These are phyloP conservation scores for Apiospora malaysiana DNA, from an alignment of 2,329 filamentous ascomycete genomes.

Conservation along the genomic window DNA sequence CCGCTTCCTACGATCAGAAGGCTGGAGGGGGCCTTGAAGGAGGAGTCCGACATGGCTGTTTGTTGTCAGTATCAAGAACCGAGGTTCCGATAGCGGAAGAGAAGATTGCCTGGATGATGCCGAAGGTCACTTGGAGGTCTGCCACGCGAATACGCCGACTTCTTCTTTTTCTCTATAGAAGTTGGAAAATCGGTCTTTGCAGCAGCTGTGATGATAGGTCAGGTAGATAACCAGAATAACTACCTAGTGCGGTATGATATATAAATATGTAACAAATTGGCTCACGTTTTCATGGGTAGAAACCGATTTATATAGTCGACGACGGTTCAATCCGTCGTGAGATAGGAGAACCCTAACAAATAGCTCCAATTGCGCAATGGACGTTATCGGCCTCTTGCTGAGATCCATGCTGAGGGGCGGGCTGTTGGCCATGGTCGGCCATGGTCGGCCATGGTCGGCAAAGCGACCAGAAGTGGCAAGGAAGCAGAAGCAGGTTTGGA, in stretches of 20 bases:
- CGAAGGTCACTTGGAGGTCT: too few species aligned
- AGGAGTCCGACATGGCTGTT: not conserved
- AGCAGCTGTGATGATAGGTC: not conserved
- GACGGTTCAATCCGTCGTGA: not conserved
- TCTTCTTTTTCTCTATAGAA: too few species aligned
- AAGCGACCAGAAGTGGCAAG: conserved; percentile 4
- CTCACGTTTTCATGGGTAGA: not conserved
- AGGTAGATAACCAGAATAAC: not conserved
- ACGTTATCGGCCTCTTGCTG: conserved; percentile 11
- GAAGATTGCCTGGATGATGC: too few species aligned
- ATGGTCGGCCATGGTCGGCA: conserved; percentile 4
- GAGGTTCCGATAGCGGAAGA: not conserved
- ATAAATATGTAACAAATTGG: not conserved
- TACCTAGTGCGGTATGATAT: not conserved
- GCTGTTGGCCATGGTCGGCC: not conserved
- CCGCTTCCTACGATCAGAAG: conserved; percentile 71
- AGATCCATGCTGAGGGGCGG: not conserved
- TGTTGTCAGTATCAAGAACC: not conserved
- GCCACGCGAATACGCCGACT: too few species aligned
- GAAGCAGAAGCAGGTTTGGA: not conserved
- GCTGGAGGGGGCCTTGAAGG: conserved; percentile 31
- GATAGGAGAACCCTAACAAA: conserved; percentile 5
- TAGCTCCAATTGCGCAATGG: conserved; percentile 9
- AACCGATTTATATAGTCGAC: not conserved
- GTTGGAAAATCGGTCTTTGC: too few species aligned